These are phyloP conservation scores for Cercospora citrullina DNA, from an alignment of 2,329 filamentous ascomycete genomes.

Conservation along the genomic window DNA sequence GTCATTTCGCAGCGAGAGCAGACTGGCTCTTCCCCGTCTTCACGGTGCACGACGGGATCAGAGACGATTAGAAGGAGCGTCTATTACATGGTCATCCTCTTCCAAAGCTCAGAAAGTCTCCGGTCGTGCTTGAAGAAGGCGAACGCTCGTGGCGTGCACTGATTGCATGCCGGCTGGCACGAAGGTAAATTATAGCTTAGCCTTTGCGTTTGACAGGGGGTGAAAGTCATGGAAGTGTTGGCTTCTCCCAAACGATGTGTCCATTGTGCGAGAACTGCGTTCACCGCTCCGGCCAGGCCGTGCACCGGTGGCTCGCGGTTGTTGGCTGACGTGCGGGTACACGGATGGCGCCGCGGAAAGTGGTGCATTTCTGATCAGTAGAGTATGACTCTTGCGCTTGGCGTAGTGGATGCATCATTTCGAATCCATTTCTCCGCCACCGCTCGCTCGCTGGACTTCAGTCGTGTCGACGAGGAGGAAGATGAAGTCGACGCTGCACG, in stretches of 20 bases:
- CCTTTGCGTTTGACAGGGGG: background rate
- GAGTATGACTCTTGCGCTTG: background rate
- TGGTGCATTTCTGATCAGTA: background rate
- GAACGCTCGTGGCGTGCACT: background rate
- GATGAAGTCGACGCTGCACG: too few relatives aligned
- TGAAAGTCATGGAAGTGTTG: background rate
- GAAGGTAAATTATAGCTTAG: background rate
- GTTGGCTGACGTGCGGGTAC: background rate
- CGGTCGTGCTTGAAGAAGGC: background rate
- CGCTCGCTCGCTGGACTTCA: too few relatives aligned
- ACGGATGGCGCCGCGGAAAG: background rate
- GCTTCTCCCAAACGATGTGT: background rate
- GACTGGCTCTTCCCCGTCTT: background rate
- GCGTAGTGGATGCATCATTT: background rate
- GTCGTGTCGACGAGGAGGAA: too few relatives aligned
- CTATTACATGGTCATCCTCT: background rate
- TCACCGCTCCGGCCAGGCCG: too few relatives aligned
- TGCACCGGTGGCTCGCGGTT: background rate
- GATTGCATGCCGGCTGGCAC: background rate
- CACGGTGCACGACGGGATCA: background rate
- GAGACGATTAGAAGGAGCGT: background rate
- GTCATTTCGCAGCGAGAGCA: background rate
- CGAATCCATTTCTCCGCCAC: too few relatives aligned
- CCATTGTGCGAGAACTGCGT: too few relatives aligned
- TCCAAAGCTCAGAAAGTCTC: background rate